Conservation (phyloP, 257 asterid species). For the Petrea volubilis region DNA sequence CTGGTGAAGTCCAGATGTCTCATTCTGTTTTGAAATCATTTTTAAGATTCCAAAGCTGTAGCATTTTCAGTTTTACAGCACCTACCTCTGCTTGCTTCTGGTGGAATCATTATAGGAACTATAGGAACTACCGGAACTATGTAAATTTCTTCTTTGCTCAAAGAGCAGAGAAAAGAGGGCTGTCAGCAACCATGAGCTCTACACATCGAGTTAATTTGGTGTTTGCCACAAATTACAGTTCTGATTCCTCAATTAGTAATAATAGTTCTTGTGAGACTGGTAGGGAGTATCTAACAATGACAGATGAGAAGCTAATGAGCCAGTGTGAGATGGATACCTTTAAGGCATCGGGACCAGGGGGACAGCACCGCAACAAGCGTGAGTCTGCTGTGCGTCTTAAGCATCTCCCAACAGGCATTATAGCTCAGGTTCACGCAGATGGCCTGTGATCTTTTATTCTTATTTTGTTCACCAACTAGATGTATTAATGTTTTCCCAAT, state of each 20-base stretch:
- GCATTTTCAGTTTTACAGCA: conserved; percentile 25
- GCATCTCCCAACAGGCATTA: conserved; percentile 87
- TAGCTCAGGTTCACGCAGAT: conserved; percentile 64
- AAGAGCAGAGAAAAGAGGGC: conserved; percentile 20
- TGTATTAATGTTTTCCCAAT: conserved; percentile 22
- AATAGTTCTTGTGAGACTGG: conserved; percentile 25
- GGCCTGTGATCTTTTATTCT: conserved; percentile 9
- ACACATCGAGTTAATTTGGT: conserved; percentile 13
- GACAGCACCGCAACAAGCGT: conserved; percentile 98
- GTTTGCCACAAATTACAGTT: conserved; percentile 32
- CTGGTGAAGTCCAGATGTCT: conserved; percentile 40
- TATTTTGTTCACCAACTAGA: not conserved
- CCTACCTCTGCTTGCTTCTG: conserved; percentile 27
- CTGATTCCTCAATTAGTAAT: conserved; percentile 23
- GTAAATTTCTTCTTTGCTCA: conserved; percentile 14
- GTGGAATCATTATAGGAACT: conserved; percentile 17
- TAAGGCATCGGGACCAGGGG: conserved; percentile 94
- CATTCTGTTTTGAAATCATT: conserved; percentile 41
- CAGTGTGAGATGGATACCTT: conserved; percentile 87
- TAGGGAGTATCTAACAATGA: conserved; percentile 56
- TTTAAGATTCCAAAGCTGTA: conserved; percentile 38
- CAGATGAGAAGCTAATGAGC: conserved; percentile 83
- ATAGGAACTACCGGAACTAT: conserved; percentile 16
- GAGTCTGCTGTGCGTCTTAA: conserved; percentile 97
- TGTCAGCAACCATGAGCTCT: conserved; percentile 8